phyloP scores from a whole-genome alignment of 2,329 filamentous ascomycete species.

The Aspergillus sp. region DNA sequence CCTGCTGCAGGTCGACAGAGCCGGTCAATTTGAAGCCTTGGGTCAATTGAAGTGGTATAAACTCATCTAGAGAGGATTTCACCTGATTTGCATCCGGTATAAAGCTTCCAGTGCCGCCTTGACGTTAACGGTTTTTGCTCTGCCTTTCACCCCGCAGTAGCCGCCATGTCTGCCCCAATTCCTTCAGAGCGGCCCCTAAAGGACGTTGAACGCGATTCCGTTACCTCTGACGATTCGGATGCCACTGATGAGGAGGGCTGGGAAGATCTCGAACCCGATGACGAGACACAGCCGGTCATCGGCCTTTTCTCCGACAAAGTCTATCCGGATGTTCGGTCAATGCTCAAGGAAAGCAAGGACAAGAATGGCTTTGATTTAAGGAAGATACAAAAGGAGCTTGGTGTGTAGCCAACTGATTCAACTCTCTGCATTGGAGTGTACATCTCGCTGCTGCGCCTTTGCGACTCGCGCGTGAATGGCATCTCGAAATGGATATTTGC shows the following conservation, averaged over 20 bases:
- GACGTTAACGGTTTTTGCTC: not conserved
- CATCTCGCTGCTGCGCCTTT: constrained; percentile 8
- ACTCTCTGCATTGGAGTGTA: constrained; percentile 9
- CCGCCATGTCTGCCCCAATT: constrained; percentile 31
- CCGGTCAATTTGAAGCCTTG: not conserved
- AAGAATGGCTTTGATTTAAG: constrained; percentile 68
- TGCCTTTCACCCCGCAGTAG: constrained; percentile 3
- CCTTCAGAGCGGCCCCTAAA: constrained; percentile 19
- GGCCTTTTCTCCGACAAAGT: constrained; percentile 68
- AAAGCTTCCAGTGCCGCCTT: not conserved
- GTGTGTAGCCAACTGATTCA: constrained; percentile 36
- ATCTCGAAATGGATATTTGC: not conserved
- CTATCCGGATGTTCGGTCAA: constrained; percentile 63
- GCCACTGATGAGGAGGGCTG: constrained; percentile 53
- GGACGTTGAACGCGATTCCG: constrained; percentile 27
- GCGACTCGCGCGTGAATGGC: constrained; percentile 9
- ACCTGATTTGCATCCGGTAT: not conserved
- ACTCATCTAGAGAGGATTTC: not conserved
- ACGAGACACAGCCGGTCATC: constrained; percentile 62
- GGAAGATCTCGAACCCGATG: constrained; percentile 63
- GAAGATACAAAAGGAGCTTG: constrained; percentile 53
- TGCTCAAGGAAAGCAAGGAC: constrained; percentile 69
- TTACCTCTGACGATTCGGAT: constrained; percentile 46
- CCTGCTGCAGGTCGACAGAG: not conserved
- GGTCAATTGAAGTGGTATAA: not conserved